Percentiles rank a stretch among this genome's conserved stretches.
phyloP scores from a whole-genome alignment of 495 filamentous ascomycete species.

The Aspergillus coremiiformis region DNA sequence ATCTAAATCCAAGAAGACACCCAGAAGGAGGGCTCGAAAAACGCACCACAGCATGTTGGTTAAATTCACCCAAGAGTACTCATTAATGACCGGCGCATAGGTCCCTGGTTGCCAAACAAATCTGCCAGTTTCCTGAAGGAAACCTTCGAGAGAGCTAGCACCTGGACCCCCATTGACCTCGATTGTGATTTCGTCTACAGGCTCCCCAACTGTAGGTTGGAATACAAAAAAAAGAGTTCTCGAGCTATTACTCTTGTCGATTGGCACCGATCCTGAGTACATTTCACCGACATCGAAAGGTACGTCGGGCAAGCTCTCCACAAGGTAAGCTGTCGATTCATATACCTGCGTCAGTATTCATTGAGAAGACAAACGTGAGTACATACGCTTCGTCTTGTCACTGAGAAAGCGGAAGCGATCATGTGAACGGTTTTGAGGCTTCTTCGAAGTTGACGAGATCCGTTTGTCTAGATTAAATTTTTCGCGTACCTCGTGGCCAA shows the following conservation, averaged over 20 bases:
- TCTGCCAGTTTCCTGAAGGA: constrained; percentile 60
- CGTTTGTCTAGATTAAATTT: constrained; percentile 78
- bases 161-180: constrained; percentile 66
- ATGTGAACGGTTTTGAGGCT: constrained; percentile 9
- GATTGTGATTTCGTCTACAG: constrained; percentile 62
- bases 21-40: not conserved
- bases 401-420: constrained; percentile 33
- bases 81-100: constrained; percentile 50
- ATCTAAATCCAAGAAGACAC: not conserved
- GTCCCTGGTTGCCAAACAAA: constrained; percentile 57
- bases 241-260: constrained; percentile 47
- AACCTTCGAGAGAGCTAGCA: constrained; percentile 59
- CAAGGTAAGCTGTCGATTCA: constrained; percentile 45
- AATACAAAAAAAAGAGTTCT: constrained; percentile 47
- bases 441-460: constrained; percentile 46
- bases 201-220: constrained; percentile 39
- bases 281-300: constrained; percentile 67
- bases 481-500: constrained; percentile 61
- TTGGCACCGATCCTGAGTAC: constrained; percentile 68
- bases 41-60: constrained; percentile 56
- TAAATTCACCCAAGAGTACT: constrained; percentile 59
- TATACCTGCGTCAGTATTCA: not conserved
- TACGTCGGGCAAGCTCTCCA: constrained; percentile 65
- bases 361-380: not conserved
- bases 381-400: constrained; percentile 30